Evolutionary conservation across 1,284 basidiomycete species (phyloP), one percentile per base, ranked within the genome.

Genomic region (Cutaneotrichosporon dermatis): DNA sequence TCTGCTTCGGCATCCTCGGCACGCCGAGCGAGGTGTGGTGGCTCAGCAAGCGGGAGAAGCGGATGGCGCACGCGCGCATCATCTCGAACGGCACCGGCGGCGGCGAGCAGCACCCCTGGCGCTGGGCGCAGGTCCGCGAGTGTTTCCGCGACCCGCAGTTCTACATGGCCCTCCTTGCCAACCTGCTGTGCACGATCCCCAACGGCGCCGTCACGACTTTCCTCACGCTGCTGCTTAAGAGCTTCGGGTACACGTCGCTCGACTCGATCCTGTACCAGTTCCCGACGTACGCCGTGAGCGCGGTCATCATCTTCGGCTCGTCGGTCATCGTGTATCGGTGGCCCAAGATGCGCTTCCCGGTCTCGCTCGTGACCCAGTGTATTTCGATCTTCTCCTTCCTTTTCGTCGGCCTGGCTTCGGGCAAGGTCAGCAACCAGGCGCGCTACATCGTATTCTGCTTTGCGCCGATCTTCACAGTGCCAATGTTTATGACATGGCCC

Each of bases 11-110:
- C n/a, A 58, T 69, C 25, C 42, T 65, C 35, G 70, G 67, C 39
- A 70, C 65, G 9, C 69, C 69, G 0, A 49, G 59, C n/a, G 65
- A 69, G 37, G 69, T 70, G 1, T 62, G 67, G 59, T 72, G 67
- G 67, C 65, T 70, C 43, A 55, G 46, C 34, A 63, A 60, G 52
- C 60, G 64, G 15, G 61, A 72, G 56, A 69, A 68, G 61, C 60
- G 49, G 37, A 66, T 68, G 64, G 69, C 69, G 10, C 56, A 58
- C 36, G 67, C 69, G 3, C 63, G 70, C n/a, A 60, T 71, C 11
- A 50, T 57, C 11, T 57, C 56, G 7, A 57, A 57, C 42, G 50
- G 42, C 1, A 57, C 58, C 34, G 60, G 60, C 8, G 54, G 54
- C 5, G 56, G 57, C 15, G 59, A 59, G 16, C 62, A 63, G 54